Evolutionary conservation across 352 stramenopile species (phyloP).

Genomic region (Blastocystis hominis): DNA sequence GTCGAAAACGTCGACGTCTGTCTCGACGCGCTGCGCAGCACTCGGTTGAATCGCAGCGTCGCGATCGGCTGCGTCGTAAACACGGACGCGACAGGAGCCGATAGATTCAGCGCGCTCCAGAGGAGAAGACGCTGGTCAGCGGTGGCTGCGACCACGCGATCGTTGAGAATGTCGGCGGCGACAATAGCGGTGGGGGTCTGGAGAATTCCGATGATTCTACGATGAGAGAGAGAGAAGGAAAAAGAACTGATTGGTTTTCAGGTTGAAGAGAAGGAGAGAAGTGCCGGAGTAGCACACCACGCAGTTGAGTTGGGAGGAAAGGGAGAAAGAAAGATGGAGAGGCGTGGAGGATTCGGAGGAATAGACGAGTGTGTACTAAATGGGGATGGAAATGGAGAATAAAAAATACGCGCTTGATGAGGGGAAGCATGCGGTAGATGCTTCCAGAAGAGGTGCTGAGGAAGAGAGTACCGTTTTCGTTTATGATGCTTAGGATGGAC

Average conservation of each 20-base stretch:
- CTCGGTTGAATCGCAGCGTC: neutral
- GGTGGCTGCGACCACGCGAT: neutral
- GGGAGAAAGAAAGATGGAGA: neutral
- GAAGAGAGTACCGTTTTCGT: neutral
- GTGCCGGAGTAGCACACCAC: neutral
- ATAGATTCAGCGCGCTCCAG: neutral
- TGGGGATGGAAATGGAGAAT: neutral
- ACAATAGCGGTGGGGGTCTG: neutral
- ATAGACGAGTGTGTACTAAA: neutral
- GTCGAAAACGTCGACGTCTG: neutral
- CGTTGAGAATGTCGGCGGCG: neutral
- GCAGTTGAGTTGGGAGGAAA: neutral
- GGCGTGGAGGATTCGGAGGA: neutral
- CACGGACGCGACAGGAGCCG: neutral
- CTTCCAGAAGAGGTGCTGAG: neutral
- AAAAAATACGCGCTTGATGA: neutral
- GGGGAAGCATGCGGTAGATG: neutral
- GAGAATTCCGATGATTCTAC: neutral
- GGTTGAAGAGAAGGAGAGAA: neutral
- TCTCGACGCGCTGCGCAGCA: neutral
- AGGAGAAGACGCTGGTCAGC: neutral
- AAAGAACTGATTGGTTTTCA: neutral
- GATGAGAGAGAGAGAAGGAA: neutral
- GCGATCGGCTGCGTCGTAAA: neutral
- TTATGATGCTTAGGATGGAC: constrained; percentile 18